Conservation (phyloP, 2,329 filamentous ascomycete genomes). For the Aspergillus tanneri region DNA sequence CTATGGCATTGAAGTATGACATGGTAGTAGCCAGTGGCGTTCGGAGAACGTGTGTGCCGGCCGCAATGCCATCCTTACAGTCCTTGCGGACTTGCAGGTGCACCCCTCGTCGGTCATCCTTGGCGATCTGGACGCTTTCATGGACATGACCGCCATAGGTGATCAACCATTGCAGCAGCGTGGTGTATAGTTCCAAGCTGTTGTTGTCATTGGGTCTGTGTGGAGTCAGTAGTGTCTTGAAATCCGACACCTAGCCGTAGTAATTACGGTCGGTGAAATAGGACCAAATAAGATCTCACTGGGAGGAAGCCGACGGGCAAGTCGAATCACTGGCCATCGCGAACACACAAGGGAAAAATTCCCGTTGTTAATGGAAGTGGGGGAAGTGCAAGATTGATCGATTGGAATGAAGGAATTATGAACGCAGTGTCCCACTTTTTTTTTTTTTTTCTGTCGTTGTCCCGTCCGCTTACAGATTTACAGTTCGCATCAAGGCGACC, state of each 20-base stretch:
- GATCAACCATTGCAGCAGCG: conserved; percentile 35
- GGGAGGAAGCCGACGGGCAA: background rate
- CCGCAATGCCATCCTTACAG: conserved; percentile 24
- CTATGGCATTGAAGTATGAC: conserved; percentile 40
- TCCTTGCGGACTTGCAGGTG: conserved; percentile 36
- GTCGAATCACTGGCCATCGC: background rate
- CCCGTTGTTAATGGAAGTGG: conserved; percentile 3
- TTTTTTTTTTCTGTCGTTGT: background rate
- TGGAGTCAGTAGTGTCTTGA: conserved; percentile 11
- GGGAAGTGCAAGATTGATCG: conserved; percentile 3
- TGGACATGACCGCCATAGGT: conserved; percentile 34
- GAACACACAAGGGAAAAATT: conserved; percentile 3
- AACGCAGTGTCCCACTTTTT: conserved; percentile 17
- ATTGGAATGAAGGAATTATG: conserved; percentile 3
- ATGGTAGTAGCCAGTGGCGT: conserved; percentile 37
- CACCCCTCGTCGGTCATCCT: conserved; percentile 35
- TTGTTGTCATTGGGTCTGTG: conserved; percentile 9
- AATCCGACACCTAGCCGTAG: no score
- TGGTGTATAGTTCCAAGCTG: conserved; percentile 27
- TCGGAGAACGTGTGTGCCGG: conserved; percentile 36
- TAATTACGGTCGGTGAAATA: no score
- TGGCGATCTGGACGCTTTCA: conserved; percentile 34
- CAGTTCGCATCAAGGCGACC: no score
- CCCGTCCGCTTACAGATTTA: background rate
- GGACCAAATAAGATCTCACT: background rate